Base-by-base conservation (phyloP, 371 early-diverging fungal genomes). In the Mucor saturninus region DNA sequence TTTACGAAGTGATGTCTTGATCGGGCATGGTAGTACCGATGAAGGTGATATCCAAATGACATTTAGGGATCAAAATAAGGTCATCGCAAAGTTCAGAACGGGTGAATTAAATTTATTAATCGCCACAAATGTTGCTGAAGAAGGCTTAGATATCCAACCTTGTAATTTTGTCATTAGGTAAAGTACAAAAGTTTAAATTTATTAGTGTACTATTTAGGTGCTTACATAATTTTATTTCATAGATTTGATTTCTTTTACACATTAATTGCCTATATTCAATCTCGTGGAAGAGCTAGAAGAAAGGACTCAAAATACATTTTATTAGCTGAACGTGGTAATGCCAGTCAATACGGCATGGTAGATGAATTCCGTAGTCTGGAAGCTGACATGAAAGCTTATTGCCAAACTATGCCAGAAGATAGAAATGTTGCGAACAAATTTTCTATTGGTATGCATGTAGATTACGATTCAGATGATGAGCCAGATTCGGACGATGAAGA, bases 121-220 rank as follows among this genome's bases (percentile, higher is more conserved):
- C 37, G 92, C 97, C 8, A 98, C 99, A 8, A 89, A 89, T 72
- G 97, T 99, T 14, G 98, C 95, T 29, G 97, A 98, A 67, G 97
- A 99, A 76, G 99, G 99, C 3, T 75, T 99, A 4, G 99, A 99
- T 76, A 94, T 99, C 56, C 91, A 91, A 59, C 89, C 93, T 0
- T 98, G 98, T 75, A 97, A 94, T 58, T 71, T 96, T 39, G 97
- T 99, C 21, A 85, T 99, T 15, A 26, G 50, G 46, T 46, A 21
- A 46, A 9, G n/a, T 21, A 45, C 15, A 45, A 14, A 42, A 42
- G n/a, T 2, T 0, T 1, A 14, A 15, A 15, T 1, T 42, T 42
- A 42, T 11, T 3, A 4, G 4, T 42, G 11, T 13, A 13, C 11
- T 4, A 11, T 42, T 11, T 13, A 10, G 4, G n/a, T 43, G 14